Evolutionary conservation across 148 eudicot species (phyloP), one percentile per base, ranked within the genome.

Genomic region (Pharnaceum exiguum): DNA sequence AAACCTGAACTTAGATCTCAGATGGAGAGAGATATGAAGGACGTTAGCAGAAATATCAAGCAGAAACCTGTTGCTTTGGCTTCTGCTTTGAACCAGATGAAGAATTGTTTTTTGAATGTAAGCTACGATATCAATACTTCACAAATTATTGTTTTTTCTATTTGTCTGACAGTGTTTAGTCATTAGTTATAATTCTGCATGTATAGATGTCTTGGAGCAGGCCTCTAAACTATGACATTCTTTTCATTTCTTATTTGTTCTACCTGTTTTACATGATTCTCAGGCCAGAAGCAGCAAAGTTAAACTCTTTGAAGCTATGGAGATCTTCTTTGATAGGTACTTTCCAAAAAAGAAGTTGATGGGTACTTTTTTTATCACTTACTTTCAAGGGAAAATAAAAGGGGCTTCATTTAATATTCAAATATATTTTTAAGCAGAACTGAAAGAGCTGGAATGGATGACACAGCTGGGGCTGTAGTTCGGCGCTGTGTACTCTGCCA

Each of bases 1-100:
- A 93, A 93, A 67, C 99, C 99, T 53, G 68, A 85, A 71, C 87
- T 93, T 43, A 87, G 99, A 59, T 82, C 96, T 70, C 75, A 64
- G 79, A 89, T 93, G 96, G 99, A 93, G 75, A 67, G 71, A 70
- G 95, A 89, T 64, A 93, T 93, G 99, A 93, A 75, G 75, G 88
- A 82, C 47, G 96, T 93, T 67, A 80, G 96, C 71, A 60, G 62
- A 17, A 95, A 96, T 31, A 67, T 75, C 32, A 93, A 86, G 75
- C 70, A 79, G 49, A 89, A 89, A 74, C 66, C 59, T 51, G 95
- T 81, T 70, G 88, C 82, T 70, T 57, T 93, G 71, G 83, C 80
- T 55, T 57, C 82, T 63, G 77, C 95, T 65, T 82, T 93, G 71
- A 89, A 79, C 61, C 78, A 79, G 40, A 88, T 89, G 96, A 93